These are phyloP conservation scores for Scleroderma citrinum DNA, from an alignment of 768 basidiomycete genomes.

Conservation along the genomic window DNA sequence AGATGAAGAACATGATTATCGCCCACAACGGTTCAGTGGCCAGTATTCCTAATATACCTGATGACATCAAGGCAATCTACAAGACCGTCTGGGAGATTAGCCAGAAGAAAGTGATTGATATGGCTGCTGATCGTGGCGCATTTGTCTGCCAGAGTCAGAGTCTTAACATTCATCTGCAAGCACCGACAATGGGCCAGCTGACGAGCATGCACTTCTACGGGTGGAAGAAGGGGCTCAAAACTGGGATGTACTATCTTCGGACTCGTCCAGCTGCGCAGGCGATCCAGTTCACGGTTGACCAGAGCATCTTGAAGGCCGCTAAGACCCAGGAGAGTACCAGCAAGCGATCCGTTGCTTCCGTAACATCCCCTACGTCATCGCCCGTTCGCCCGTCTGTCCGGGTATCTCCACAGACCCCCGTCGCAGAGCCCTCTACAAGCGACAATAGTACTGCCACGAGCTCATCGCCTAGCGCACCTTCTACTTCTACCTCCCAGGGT, in stretches of 20 bases:
- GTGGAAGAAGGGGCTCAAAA: slow-evolving; percentile 99
- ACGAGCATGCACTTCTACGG: slow-evolving; percentile 98
- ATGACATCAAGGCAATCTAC: slow-evolving; percentile 94
- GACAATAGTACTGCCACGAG: slow-evolving; percentile 7
- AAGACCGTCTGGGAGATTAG: slow-evolving; percentile 99
- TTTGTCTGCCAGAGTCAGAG: slow-evolving; percentile 97
- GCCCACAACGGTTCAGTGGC: slow-evolving; percentile 90
- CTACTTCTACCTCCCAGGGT: slow-evolving; percentile 22
- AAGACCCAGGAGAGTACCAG: slow-evolving; percentile 18
- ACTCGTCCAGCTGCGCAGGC: slow-evolving; percentile 93
- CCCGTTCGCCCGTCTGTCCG: slow-evolving; percentile 11
- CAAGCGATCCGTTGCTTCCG: slow-evolving; percentile 16
- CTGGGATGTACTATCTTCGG: slow-evolving; percentile 96
- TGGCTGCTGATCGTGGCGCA: slow-evolving; percentile 97
- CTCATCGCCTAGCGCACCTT: slow-evolving; percentile 11
- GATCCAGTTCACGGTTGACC: slow-evolving; percentile 96
- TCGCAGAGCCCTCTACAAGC: slow-evolving; percentile 16
- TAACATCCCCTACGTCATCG: slow-evolving; percentile 22
- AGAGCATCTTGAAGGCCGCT: slow-evolving; percentile 62
- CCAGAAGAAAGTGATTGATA: slow-evolving; percentile 97
- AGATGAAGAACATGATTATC: slow-evolving; percentile 99
- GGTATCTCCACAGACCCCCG: slow-evolving; percentile 28
- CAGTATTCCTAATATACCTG: slow-evolving; percentile 83
- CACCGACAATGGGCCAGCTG: slow-evolving; percentile 86
- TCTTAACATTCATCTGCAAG: slow-evolving; percentile 87